Evolutionary conservation across 768 basidiomycete genomes (phyloP).

Genomic region (Psilocybe subaeruginosa): DNA sequence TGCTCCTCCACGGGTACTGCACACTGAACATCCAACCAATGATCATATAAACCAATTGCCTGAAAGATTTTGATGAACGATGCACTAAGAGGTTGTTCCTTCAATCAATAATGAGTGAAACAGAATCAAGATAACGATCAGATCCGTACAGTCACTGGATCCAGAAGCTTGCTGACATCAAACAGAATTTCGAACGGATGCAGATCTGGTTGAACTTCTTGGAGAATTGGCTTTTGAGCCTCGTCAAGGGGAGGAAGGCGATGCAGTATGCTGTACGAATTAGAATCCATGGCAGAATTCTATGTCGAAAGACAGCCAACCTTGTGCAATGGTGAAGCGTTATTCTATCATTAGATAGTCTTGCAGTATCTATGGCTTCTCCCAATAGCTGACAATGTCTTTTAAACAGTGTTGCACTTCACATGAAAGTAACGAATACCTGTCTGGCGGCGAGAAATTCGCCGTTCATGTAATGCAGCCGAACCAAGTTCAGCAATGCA

Average conservation of each 20-base stretch:
- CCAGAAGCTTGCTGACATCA: conserved; percentile 77
- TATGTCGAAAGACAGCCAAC: conserved; percentile 33
- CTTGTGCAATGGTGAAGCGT: conserved; percentile 83
- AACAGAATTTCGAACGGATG: conserved; percentile 78
- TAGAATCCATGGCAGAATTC: not conserved
- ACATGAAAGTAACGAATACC: conserved; percentile 34
- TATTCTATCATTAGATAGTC: conserved; percentile 69
- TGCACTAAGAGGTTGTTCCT: conserved; percentile 74
- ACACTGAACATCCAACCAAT: conserved; percentile 65
- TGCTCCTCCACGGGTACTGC: conserved; percentile 54
- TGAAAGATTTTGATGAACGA: conserved; percentile 72
- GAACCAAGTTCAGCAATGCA: conserved; percentile 75
- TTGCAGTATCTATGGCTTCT: conserved; percentile 80
- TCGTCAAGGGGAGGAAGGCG: conserved; percentile 61
- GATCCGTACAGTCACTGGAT: conserved; percentile 57
- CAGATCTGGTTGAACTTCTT: conserved; percentile 75
- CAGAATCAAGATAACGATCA: not conserved
- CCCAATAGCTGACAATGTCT: conserved; percentile 54
- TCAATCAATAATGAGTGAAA: not conserved
- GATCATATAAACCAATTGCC: conserved; percentile 70
- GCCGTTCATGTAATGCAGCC: conserved; percentile 73
- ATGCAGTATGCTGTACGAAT: conserved; percentile 59
- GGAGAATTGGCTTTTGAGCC: conserved; percentile 54
- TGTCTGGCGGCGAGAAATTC: conserved; percentile 73
- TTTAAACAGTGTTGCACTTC: conserved; percentile 3